Base-by-base conservation (phyloP, 495 filamentous ascomycete genomes). In the Hypoxylon crocopeplum region DNA sequence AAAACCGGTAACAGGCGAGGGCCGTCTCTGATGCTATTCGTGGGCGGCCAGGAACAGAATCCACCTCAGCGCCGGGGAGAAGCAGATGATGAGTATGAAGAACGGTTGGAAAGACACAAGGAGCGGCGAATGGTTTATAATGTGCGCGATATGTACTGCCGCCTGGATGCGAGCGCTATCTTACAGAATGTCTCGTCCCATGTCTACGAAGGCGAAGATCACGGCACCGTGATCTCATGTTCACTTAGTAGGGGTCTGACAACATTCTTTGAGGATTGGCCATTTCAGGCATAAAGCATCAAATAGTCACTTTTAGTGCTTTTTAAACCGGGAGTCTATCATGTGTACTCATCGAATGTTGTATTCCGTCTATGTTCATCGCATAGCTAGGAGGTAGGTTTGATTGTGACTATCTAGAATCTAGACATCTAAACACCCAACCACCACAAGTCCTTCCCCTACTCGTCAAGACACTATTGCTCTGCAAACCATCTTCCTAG, bases 201-300 rank as follows among this genome's bases (percentile, higher is more conserved):
- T 6, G 41, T 30, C n/a, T 45, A 45, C 25, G 41, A 45, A 10
- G 41, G 41, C 11, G 41, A 45, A 20, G 41, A 45, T 19, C 41
- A 45, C n/a, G 41, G 41, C 24, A 45, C 22, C 7, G 41, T 45
- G 25, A 17, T 32, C n/a, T 13, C 41, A 25, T 45, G 41, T 17
- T 45, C 41, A 16, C 41, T 45, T n/a, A 45, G 20, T 32, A 29
- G 41, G n/a, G 41, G 41, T 1, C 22, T 45, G 7, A 30, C 24
- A 5, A 45, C 41, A 1, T 45, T 45, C 17, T 45, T 45, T 17
- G 41, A 45, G 41, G 13, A 45, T 13, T 45, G 41, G 41, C 22
- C 41, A 25, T 45, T 30, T 16, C 2, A 32, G 8, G 7, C 15
- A 12, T 45, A 13, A 45, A 19, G 2, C n/a, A n/a, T n/a, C n/a